Conservation (phyloP, 2,329 filamentous ascomycete species). For the Aureobasidium sp. region DNA sequence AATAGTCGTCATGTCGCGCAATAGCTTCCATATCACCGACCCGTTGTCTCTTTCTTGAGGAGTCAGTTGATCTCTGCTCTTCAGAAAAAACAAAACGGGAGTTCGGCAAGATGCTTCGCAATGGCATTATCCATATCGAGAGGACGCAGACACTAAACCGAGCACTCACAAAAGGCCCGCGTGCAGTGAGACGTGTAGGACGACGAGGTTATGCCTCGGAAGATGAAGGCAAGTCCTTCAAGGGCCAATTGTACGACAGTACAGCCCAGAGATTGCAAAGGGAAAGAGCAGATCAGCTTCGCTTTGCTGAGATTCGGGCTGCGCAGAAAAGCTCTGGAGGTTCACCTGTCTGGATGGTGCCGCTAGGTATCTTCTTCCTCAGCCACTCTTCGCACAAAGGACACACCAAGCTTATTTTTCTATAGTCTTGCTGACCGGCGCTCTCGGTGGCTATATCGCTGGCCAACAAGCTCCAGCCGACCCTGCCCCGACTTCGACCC, state of each 20-base stretch:
- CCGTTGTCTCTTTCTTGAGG: not conserved
- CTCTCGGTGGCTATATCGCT: slow-evolving; percentile 49
- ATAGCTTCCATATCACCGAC: not conserved
- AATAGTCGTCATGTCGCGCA: slow-evolving; percentile 6
- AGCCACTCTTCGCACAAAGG: not conserved
- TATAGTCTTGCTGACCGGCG: slow-evolving; percentile 46
- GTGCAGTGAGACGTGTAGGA: not conserved
- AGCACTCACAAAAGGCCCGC: not conserved
- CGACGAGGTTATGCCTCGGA: slow-evolving; percentile 17
- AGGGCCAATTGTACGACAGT: slow-evolving; percentile 56
- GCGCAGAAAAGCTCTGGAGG: slow-evolving; percentile 24
- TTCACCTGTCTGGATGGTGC: slow-evolving; percentile 26
- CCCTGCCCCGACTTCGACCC: slow-evolving; percentile 48
- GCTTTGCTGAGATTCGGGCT: slow-evolving; percentile 37
- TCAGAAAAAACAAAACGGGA: not conserved
- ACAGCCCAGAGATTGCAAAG: slow-evolving; percentile 51
- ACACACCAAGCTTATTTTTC: slow-evolving; percentile 26
- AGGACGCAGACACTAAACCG: not conserved
- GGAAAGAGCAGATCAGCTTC: slow-evolving; percentile 51
- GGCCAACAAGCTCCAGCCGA: slow-evolving; percentile 44
- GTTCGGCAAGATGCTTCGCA: not conserved
- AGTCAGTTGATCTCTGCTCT: not conserved
- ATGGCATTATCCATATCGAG: not conserved
- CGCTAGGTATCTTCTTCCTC: slow-evolving; percentile 22
- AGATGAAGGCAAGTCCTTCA: slow-evolving; percentile 40